A percentile compares a stretch with the other conserved stretches of the same genome.
phyloP scores from a whole-genome alignment of 768 basidiomycete genomes.

The Tulasnella sp. region DNA sequence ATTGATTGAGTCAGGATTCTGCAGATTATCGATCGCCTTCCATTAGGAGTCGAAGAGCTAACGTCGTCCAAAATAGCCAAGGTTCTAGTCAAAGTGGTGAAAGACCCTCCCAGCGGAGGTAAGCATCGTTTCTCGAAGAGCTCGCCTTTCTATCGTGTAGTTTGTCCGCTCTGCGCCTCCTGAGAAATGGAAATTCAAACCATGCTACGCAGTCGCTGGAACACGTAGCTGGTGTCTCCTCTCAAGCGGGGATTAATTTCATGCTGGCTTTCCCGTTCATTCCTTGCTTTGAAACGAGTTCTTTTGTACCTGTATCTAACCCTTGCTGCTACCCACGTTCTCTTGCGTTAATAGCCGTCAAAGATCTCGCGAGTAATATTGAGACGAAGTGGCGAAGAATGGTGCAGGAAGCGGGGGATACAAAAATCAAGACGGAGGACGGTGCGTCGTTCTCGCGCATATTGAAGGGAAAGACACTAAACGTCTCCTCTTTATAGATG shows the following conservation, averaged over 20 bases:
- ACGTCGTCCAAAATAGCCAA: conserved; percentile 67
- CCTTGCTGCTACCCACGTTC: no score
- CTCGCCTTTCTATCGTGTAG: no score
- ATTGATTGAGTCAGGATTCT: not conserved
- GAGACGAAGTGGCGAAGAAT: conserved; percentile 70
- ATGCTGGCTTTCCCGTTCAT: no score
- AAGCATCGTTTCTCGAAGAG: no score
- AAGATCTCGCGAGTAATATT: conserved; percentile 85
- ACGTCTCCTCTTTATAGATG: conserved; percentile 1
- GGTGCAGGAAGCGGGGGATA: conserved; percentile 25
- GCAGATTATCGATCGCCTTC: conserved; percentile 75
- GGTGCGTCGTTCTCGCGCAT: conserved; percentile 54
- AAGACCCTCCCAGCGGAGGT: conserved; percentile 68
- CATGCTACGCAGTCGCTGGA: no score
- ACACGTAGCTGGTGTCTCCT: no score
- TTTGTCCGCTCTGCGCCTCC: no score
- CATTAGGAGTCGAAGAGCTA: conserved; percentile 55
- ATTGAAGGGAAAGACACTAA: not conserved
- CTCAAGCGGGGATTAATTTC: no score
- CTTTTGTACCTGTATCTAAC: no score
- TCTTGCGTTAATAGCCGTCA: conserved; percentile 56
- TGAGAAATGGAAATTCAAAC: no score
- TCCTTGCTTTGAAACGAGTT: no score
- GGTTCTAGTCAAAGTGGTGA: conserved; percentile 60
- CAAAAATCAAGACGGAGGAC: conserved; percentile 37